A percentile compares a stretch with the other conserved stretches of the same genome.
Evolutionary conservation across 768 basidiomycete species (phyloP).

Genomic region (Boletus rufocinnamomeus): DNA sequence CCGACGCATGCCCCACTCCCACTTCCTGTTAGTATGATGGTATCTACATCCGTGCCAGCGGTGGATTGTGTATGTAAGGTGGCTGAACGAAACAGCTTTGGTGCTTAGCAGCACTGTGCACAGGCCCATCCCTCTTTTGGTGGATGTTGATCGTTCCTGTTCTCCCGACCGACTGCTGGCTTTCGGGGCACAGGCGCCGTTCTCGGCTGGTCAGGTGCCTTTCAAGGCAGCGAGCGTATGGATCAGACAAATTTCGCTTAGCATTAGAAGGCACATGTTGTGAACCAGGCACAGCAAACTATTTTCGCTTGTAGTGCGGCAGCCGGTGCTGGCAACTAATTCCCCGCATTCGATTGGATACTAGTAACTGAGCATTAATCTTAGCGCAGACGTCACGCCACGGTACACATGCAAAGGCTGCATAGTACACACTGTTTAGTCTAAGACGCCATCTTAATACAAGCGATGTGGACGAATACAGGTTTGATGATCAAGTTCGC

Average conservation of each 20-base stretch:
- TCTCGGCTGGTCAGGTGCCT: background rate
- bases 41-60: background rate
- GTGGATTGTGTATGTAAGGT: background rate
- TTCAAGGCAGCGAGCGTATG: background rate
- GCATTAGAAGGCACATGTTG: background rate
- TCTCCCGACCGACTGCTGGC: background rate
- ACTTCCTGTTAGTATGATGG: background rate
- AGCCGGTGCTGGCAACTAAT: conserved; percentile 5
- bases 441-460: background rate
- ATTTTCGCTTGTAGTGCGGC: background rate
- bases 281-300: background rate
- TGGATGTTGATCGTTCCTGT: background rate
- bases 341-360: conserved; percentile 9
- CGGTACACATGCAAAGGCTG: background rate
- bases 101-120: background rate
- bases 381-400: background rate
- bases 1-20: background rate
- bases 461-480: background rate
- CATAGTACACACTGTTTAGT: background rate
- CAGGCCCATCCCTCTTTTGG: background rate
- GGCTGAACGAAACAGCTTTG: background rate
- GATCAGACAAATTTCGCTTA: background rate
- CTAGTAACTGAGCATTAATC: background rate
- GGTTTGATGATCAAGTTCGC: background rate
- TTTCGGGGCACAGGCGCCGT: no score